A percentile compares a stretch with the other conserved stretches of the same genome.
Evolutionary conservation across 1,284 basidiomycete genomes (phyloP).

Genomic region (Termitomyces sp.): DNA sequence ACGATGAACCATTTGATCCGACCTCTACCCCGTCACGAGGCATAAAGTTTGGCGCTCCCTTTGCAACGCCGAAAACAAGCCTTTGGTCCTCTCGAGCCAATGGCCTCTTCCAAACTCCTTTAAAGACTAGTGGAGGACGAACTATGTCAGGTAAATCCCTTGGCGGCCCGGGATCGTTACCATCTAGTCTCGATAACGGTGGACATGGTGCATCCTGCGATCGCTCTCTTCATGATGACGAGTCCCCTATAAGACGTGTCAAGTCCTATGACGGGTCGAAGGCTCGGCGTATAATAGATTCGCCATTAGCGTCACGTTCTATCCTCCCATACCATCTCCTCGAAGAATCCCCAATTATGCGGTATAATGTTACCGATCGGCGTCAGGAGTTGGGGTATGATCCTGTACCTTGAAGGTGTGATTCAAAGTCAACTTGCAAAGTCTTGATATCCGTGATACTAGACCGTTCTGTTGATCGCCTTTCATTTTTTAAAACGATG

Average conservation of each 20-base stretch:
- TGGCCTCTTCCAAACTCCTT: conserved; percentile 47
- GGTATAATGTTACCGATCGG: conserved; percentile 18
- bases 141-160: conserved; percentile 21
- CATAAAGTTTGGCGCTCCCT: conserved; percentile 49
- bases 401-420: not conserved
- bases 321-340: conserved; percentile 18
- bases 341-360: conserved; percentile 33
- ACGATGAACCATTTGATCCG: conserved; percentile 63
- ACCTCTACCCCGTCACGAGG: conserved; percentile 70
- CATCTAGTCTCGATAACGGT: conserved; percentile 26
- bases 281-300: conserved; percentile 20
- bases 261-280: conserved; percentile 17
- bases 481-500: not conserved
- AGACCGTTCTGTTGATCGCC: not conserved
- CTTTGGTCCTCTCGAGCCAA: conserved; percentile 37
- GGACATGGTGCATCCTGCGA: conserved; percentile 21
- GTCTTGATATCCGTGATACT: not conserved
- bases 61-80: conserved; percentile 55
- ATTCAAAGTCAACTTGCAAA: not conserved
- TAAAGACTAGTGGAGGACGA: conserved; percentile 24
- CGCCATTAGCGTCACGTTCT: conserved; percentile 24
- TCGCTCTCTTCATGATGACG: conserved; percentile 25
- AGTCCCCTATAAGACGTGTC: conserved; percentile 31
- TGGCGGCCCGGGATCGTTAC: conserved; percentile 25
- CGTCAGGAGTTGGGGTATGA: conserved; percentile 7